Conservation (phyloP, 352 stramenopile genomes). For the Phytophthora constricta region DNA sequence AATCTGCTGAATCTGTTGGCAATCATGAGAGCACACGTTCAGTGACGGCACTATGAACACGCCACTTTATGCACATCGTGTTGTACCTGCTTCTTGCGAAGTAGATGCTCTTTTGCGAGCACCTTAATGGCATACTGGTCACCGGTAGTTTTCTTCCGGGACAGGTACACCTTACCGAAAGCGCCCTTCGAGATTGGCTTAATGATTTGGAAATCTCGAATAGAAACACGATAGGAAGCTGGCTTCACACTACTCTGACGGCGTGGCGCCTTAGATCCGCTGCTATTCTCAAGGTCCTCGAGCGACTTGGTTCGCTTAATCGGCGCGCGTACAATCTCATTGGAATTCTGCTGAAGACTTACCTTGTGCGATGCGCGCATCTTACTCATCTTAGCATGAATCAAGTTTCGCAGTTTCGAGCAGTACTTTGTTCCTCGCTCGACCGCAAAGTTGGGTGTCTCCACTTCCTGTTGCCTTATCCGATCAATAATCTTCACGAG, state of each 20-base stretch:
- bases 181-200: conserved; percentile 92
- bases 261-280: conserved; percentile 13
- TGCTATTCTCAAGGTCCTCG: conserved; percentile 61
- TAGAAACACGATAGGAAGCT: conserved; percentile 67
- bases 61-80: neutral
- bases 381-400: conserved; percentile 90
- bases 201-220: conserved; percentile 89
- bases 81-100: conserved; percentile 89
- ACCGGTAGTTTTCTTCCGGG: conserved; percentile 85
- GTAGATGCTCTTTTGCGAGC: conserved; percentile 87
- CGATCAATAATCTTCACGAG: conserved; percentile 83
- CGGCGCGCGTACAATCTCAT: conserved; percentile 42
- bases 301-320: conserved; percentile 86
- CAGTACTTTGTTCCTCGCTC: conserved; percentile 70
- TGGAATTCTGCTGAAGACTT: conserved; percentile 63
- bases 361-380: conserved; percentile 86
- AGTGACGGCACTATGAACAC: conserved; percentile 17
- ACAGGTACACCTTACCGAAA: conserved; percentile 91
- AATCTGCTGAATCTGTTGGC: conserved; percentile 78
- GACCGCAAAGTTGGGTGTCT: conserved; percentile 49
- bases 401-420: conserved; percentile 64
- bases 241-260: conserved; percentile 29
- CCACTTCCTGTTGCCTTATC: conserved; percentile 64
- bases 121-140: conserved; percentile 93
- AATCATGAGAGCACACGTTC: conserved; percentile 15